phyloP scores from a whole-genome alignment of 2,329 filamentous ascomycete genomes.

The Esteya vermicola region DNA sequence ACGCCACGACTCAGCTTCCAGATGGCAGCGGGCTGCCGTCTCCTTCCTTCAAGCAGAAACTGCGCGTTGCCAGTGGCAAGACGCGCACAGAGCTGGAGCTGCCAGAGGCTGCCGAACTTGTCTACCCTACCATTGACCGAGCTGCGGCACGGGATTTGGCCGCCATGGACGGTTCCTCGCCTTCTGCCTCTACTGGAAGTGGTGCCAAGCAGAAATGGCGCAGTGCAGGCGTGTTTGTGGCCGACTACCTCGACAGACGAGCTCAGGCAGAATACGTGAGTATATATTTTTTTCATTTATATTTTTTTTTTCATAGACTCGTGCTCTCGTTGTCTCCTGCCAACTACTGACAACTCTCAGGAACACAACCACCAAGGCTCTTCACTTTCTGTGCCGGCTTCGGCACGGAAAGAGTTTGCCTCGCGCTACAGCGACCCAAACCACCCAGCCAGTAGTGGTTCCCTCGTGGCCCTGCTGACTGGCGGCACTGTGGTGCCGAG shows the following conservation, averaged over 20 bases:
- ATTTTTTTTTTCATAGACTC: not conserved
- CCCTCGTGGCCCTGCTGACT: constrained; percentile 28
- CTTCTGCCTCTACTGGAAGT: too few relatives aligned
- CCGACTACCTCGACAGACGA: constrained; percentile 32
- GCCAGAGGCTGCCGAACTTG: constrained; percentile 22
- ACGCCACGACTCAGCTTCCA: too few relatives aligned
- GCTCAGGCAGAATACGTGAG: constrained; percentile 29
- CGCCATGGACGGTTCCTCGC: too few relatives aligned
- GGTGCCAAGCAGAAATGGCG: constrained; percentile 14
- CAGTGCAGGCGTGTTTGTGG: constrained; percentile 21
- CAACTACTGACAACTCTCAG: not conserved
- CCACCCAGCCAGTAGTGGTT: constrained; percentile 33
- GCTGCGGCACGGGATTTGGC: constrained; percentile 12
- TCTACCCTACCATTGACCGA: constrained; percentile 22
- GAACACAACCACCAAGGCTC: constrained; percentile 23
- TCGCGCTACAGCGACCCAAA: constrained; percentile 36
- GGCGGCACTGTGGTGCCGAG: constrained; percentile 24
- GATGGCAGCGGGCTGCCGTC: not conserved
- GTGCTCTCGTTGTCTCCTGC: not conserved
- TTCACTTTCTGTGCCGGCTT: constrained; percentile 18
- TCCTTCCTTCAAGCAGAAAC: constrained; percentile 12
- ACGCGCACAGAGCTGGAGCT: constrained; percentile 22
- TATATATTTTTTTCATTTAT: constrained; percentile 4
- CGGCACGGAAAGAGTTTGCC: constrained; percentile 20
- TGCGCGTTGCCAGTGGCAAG: constrained; percentile 20